Evolutionary conservation across 805 yeast genomes (phyloP).

Genomic region (Torulaspora delbrueckii): DNA sequence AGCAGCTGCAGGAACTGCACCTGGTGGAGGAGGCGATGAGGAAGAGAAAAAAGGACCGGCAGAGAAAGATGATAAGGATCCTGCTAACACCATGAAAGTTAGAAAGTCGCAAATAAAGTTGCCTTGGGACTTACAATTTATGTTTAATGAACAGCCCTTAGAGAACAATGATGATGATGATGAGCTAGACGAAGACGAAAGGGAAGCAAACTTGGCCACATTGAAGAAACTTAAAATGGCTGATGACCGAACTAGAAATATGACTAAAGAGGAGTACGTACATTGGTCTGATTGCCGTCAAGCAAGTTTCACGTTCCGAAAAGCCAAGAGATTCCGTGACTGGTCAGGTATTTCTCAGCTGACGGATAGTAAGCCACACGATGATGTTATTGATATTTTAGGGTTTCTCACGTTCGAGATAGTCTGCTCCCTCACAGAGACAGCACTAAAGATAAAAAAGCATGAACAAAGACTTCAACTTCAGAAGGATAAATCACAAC

Average conservation of each 20-base stretch:
- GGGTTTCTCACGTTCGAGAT: conserved; percentile 96
- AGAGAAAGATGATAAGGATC: conserved; percentile 40
- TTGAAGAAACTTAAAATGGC: conserved; percentile 83
- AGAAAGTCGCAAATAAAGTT: conserved; percentile 75
- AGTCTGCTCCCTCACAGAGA: conserved; percentile 90
- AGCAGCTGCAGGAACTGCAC: conserved; percentile 53
- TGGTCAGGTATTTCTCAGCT: conserved; percentile 88
- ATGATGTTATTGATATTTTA: conserved; percentile 91
- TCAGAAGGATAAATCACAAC: conserved; percentile 36
- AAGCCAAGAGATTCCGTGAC: conserved; percentile 89
- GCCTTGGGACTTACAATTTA: conserved; percentile 93
- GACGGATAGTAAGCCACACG: conserved; percentile 88
- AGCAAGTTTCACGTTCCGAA: conserved; percentile 92
- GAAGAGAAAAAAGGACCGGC: conserved; percentile 32
- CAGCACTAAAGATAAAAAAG: conserved; percentile 74
- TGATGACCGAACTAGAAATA: conserved; percentile 84
- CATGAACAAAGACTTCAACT: conserved; percentile 52
- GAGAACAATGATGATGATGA: conserved; percentile 63
- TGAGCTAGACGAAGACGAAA: conserved; percentile 79
- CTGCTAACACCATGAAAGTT: conserved; percentile 45
- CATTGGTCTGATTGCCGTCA: conserved; percentile 99
- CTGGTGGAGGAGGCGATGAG: conserved; percentile 44
- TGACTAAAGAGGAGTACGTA: conserved; percentile 96
- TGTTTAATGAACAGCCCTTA: conserved; percentile 87
- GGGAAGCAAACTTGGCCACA: conserved; percentile 85